These are phyloP conservation scores for Neurospora sp. DNA, from an alignment of 2,329 filamentous ascomycete species.

Conservation along the genomic window DNA sequence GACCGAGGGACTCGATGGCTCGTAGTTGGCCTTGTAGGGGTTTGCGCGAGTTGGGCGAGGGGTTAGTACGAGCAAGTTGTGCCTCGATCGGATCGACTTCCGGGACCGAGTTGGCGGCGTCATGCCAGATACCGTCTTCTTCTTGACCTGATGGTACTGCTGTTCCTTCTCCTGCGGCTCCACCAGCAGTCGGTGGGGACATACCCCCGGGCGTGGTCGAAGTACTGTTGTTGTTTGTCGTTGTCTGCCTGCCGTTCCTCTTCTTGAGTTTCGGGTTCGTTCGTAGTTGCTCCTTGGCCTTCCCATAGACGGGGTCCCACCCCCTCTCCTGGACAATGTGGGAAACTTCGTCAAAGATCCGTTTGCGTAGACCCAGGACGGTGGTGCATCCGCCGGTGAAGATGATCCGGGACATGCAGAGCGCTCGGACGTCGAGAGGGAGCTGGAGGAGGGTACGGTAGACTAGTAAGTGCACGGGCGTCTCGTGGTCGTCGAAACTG, in stretches of 20 bases:
- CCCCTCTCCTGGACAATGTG: slow-evolving; percentile 56
- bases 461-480: slow-evolving; percentile 64
- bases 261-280: slow-evolving; percentile 34
- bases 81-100: slow-evolving; percentile 49
- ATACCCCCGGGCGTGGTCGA: neutral
- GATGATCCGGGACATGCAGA: slow-evolving; percentile 82
- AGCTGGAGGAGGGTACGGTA: slow-evolving; percentile 67
- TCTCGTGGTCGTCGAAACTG: slow-evolving; percentile 78
- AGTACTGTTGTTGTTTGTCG: neutral
- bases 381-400: slow-evolving; percentile 74
- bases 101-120: slow-evolving; percentile 34
- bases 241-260: slow-evolving; percentile 16
- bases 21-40: slow-evolving; percentile 46
- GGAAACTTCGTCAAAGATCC: slow-evolving; percentile 67
- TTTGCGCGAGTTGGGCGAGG: neutral
- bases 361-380: slow-evolving; percentile 67
- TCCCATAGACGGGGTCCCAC: slow-evolving; percentile 69
- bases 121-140: slow-evolving; percentile 25
- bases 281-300: slow-evolving; percentile 48
- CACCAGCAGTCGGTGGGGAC: neutral
- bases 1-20: slow-evolving; percentile 57
- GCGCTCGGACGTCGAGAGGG: slow-evolving; percentile 69
- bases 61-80: slow-evolving; percentile 33
- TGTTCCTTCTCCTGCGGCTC: slow-evolving; percentile 4
- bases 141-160: slow-evolving; percentile 17